phyloP scores from a whole-genome alignment of 106 monocot species.

The Dioscorea zingiberensis region DNA sequence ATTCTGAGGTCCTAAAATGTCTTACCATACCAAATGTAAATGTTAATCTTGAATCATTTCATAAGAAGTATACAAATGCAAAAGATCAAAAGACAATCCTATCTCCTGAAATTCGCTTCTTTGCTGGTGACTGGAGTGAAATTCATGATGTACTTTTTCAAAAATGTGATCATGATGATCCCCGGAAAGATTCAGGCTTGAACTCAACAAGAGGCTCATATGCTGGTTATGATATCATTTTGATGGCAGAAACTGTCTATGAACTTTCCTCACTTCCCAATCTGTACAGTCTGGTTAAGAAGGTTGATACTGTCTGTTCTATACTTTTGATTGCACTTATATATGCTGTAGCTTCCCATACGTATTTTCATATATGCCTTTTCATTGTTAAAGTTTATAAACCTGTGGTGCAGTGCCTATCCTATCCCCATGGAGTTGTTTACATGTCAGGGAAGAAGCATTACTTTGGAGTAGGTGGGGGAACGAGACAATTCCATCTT shows the following conservation, averaged over 20 bases:
- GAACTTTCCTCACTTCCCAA: slow-evolving; percentile 43
- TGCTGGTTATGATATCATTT: slow-evolving; percentile 78
- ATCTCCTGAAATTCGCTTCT: slow-evolving; percentile 42
- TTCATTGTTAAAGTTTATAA: too few relatives aligned
- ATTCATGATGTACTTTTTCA: slow-evolving; percentile 54
- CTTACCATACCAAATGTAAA: slow-evolving; percentile 86
- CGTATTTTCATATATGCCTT: too few relatives aligned
- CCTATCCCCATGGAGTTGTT: slow-evolving; percentile 44
- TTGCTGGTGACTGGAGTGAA: slow-evolving; percentile 96
- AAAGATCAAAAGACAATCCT: background rate
- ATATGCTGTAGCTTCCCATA: too few relatives aligned
- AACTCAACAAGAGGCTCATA: background rate
- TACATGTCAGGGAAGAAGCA: slow-evolving; percentile 98
- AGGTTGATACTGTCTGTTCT: slow-evolving; percentile 29
- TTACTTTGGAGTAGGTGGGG: slow-evolving; percentile 97
- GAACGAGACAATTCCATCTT: slow-evolving; percentile 82
- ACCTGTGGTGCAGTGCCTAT: slow-evolving; percentile 41
- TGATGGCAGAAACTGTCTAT: slow-evolving; percentile 96
- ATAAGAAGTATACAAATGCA: background rate
- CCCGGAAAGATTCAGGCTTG: background rate
- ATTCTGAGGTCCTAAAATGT: slow-evolving; percentile 67
- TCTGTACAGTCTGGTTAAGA: slow-evolving; percentile 79
- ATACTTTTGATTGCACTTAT: background rate
- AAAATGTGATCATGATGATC: slow-evolving; percentile 1
- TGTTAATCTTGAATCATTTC: slow-evolving; percentile 31